Evolutionary conservation across 1,139 yeast species (phyloP).

Genomic region (Taiozyma sp.): DNA sequence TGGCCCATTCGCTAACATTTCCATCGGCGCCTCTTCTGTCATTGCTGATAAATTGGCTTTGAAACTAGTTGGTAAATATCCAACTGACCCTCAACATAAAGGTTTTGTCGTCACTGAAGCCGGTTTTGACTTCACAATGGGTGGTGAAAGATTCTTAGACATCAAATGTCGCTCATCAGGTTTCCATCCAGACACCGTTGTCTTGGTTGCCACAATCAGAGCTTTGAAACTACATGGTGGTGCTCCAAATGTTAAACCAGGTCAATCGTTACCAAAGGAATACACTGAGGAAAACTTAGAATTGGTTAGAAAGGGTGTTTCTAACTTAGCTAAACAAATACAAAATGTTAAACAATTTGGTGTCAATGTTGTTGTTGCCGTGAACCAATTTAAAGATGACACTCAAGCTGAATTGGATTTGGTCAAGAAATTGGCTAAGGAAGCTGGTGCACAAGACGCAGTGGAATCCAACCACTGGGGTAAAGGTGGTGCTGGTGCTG

Average conservation of each 20-base stretch:
- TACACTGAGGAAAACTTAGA: slow-evolving; percentile 64
- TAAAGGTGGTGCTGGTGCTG: slow-evolving; percentile 72
- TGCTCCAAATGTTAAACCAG: slow-evolving; percentile 80
- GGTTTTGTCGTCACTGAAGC: slow-evolving; percentile 84
- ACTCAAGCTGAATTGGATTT: slow-evolving; percentile 60
- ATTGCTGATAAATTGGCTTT: slow-evolving; percentile 72
- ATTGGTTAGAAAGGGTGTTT: slow-evolving; percentile 57
- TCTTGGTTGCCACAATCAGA: slow-evolving; percentile 73
- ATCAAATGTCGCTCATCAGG: slow-evolving; percentile 78
- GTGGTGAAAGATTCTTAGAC: slow-evolving; percentile 79
- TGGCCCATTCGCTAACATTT: slow-evolving; percentile 82
- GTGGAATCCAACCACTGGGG: slow-evolving; percentile 79
- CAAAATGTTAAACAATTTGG: slow-evolving; percentile 65
- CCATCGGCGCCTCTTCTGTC: slow-evolving; percentile 80
- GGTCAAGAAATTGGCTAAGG: slow-evolving; percentile 55
- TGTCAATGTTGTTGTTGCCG: slow-evolving; percentile 75
- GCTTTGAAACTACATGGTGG: slow-evolving; percentile 82
- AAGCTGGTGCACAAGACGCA: slow-evolving; percentile 74
- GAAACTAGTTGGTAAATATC: slow-evolving; percentile 46
- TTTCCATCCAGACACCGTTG: slow-evolving; percentile 64
- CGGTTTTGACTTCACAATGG: slow-evolving; percentile 85
- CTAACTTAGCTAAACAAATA: slow-evolving; percentile 72
- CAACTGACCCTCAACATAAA: slow-evolving; percentile 33
- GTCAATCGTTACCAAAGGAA: slow-evolving; percentile 64
- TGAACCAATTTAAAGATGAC: slow-evolving; percentile 70